phyloP scores from a whole-genome alignment of 140 eudicot species.

The Oenanthe javanica region DNA sequence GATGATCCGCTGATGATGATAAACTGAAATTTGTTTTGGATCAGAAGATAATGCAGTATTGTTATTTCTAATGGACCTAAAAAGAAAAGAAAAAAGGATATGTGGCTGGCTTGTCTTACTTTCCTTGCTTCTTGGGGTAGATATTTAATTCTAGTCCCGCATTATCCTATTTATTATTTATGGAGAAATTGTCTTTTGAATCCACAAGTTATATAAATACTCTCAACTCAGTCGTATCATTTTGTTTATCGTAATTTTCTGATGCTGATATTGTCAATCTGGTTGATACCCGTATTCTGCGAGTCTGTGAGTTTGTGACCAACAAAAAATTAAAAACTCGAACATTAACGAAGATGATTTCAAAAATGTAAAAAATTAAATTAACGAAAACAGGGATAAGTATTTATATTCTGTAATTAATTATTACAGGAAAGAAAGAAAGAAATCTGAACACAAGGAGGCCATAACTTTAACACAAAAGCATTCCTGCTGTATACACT shows the following conservation, averaged over 20 bases:
- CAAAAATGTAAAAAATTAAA: too few species aligned
- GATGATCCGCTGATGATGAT: too few species aligned
- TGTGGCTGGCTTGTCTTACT: background rate
- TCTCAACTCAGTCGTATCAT: too few species aligned
- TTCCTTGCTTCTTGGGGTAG: background rate
- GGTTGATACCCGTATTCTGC: background rate
- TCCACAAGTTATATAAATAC: background rate
- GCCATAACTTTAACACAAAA: slow-evolving; percentile 1
- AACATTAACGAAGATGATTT: too few species aligned
- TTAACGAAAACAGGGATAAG: background rate
- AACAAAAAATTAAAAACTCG: too few species aligned
- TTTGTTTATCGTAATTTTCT: too few species aligned
- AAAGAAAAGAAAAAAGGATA: too few species aligned
- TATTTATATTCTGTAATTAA: background rate
- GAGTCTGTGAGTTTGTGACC: too few species aligned
- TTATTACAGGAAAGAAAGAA: background rate
- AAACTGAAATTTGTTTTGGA: background rate
- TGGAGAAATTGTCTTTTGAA: too few species aligned
- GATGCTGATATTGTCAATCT: too few species aligned
- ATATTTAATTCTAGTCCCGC: background rate
- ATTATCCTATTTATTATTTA: background rate
- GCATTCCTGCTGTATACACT: background rate
- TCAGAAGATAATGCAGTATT: background rate
- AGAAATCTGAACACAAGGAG: background rate
- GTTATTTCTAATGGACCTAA: background rate